phyloP scores from a whole-genome alignment of 257 asterid genomes.

The Solanum chaucha region DNA sequence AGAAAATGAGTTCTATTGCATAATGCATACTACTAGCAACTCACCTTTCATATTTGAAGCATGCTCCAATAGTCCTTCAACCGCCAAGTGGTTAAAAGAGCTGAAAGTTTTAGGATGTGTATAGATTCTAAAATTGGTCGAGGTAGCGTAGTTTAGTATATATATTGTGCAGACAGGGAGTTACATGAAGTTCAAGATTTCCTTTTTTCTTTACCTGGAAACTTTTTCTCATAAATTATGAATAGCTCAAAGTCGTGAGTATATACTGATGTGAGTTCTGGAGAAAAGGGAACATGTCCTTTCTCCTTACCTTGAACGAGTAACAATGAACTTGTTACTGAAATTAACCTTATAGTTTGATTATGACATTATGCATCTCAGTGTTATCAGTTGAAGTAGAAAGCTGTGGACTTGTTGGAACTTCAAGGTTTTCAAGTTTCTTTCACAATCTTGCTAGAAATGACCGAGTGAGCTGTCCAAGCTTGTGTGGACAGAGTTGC shows the following conservation, averaged over 20 bases:
- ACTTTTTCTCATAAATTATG: not conserved
- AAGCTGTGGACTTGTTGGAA: not conserved
- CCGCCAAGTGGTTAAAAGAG: constrained; percentile 17
- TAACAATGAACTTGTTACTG: not conserved
- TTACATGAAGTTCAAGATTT: not conserved
- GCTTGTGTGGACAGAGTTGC: not conserved
- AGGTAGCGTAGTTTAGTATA: not conserved
- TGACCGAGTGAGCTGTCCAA: not conserved
- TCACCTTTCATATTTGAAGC: not conserved
- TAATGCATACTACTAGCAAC: not conserved
- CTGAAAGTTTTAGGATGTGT: constrained; percentile 6
- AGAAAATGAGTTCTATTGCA: constrained; percentile 31
- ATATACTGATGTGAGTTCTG: not conserved
- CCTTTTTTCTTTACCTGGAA: not conserved
- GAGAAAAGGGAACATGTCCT: not conserved
- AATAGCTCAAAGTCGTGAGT: not conserved
- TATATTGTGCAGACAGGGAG: constrained; percentile 1
- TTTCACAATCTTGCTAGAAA: not conserved
- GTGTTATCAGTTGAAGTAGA: not conserved
- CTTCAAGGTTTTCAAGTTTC: not conserved
- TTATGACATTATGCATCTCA: not conserved
- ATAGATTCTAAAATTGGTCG: constrained; percentile 11
- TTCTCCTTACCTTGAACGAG: not conserved
- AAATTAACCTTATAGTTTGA: not conserved
- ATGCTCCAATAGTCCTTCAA: not conserved